phyloP scores from a whole-genome alignment of 148 eudicot species.

The Rhododendron vialii region DNA sequence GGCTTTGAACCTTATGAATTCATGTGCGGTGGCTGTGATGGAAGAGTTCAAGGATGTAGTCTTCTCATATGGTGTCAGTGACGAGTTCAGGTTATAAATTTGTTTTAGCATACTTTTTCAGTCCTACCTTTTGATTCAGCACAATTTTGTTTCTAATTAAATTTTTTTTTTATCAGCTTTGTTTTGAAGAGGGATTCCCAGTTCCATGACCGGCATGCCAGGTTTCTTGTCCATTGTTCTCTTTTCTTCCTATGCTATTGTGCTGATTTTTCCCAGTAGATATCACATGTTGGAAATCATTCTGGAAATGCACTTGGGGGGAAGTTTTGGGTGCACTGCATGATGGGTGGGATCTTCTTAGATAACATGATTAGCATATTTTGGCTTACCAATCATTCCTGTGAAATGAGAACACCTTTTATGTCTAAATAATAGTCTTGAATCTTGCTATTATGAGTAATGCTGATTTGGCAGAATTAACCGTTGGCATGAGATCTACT shows the following conservation, averaged over 20 bases:
- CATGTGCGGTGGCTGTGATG: slow-evolving; percentile 76
- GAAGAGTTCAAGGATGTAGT: slow-evolving; percentile 67
- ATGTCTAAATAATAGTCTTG: neutral
- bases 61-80: slow-evolving; percentile 84
- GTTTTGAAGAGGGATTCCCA: slow-evolving; percentile 47
- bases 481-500: neutral
- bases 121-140: neutral
- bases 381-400: neutral
- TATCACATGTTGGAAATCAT: neutral
- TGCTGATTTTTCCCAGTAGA: neutral
- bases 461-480: slow-evolving; percentile 1
- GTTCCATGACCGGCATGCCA: slow-evolving; percentile 41
- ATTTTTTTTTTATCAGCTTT: slow-evolving; percentile 30
- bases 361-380: neutral
- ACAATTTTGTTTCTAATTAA: neutral
- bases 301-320: neutral
- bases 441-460: neutral
- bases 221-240: slow-evolving; percentile 35
- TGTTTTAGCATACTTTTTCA: neutral
- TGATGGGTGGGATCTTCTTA: neutral
- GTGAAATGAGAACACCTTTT: neutral
- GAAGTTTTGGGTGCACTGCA: neutral
- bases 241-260: neutral
- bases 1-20: slow-evolving; percentile 90
- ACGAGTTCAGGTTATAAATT: slow-evolving; percentile 60